Percentiles rank a stretch among this genome's conserved stretches.
Conservation (phyloP, 2,329 filamentous ascomycete genomes). For the Thielaviopsis populi region DNA sequence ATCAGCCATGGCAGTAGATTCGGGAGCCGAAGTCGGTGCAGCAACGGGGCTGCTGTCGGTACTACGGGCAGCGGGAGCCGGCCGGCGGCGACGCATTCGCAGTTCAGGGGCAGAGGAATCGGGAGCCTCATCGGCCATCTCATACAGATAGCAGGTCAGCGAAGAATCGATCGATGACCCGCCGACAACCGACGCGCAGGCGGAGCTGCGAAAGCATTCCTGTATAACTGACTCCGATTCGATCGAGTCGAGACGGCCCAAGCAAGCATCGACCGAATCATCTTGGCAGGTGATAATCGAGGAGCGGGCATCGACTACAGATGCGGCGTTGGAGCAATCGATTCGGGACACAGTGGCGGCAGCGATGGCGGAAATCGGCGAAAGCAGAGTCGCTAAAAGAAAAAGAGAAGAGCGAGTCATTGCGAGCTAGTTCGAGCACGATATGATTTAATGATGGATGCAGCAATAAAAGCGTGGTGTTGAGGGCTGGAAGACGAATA, state of each 20-base stretch:
- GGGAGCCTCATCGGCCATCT: conserved; percentile 16
- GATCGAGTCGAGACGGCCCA: conserved; percentile 24
- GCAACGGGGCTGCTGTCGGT: conserved; percentile 1
- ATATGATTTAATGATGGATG: neutral
- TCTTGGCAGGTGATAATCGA: conserved; percentile 28
- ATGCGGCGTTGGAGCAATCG: conserved; percentile 20
- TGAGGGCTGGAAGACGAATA: neutral
- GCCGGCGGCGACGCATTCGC: conserved; percentile 15
- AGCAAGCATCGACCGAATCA: conserved; percentile 30
- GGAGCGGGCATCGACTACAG: conserved; percentile 27
- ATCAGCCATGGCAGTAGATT: conserved; percentile 16
- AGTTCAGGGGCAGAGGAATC: conserved; percentile 8
- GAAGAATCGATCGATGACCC: conserved; percentile 23
- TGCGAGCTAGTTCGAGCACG: neutral
- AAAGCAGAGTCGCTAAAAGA: conserved; percentile 19
- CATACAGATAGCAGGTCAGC: conserved; percentile 24
- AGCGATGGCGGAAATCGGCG: conserved; percentile 25
- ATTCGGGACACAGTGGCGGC: conserved; percentile 23
- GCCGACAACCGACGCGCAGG: conserved; percentile 23
- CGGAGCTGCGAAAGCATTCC: conserved; percentile 25
- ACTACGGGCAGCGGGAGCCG: conserved; percentile 1
- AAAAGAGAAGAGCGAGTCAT: conserved; percentile 16
- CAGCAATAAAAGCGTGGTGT: neutral
- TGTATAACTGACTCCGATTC: conserved; percentile 25
- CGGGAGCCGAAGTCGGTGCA: neutral